Conservation (phyloP, 352 stramenopile genomes). For the Phytopythium ostracodes region DNA sequence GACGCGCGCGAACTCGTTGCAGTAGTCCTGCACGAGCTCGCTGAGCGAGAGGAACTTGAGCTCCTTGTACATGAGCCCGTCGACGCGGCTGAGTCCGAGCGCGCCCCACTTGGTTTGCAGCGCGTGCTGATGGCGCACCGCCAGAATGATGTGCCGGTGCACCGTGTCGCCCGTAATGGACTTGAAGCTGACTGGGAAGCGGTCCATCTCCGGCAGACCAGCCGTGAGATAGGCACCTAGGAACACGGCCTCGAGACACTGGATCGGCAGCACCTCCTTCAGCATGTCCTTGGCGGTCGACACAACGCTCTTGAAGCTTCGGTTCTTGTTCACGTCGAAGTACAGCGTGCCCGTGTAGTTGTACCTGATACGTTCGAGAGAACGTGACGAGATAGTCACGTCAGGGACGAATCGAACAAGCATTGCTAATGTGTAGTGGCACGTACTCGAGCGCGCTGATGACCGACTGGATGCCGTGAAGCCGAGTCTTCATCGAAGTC, state of each 20-base stretch:
- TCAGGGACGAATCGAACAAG: background rate
- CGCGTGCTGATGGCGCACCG: slow-evolving; percentile 47
- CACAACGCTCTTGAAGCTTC: slow-evolving; percentile 86
- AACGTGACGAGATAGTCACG: background rate
- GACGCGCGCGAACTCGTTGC: slow-evolving; percentile 51
- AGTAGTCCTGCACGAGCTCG: slow-evolving; percentile 70
- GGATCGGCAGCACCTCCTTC: slow-evolving; percentile 78
- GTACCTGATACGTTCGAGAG: slow-evolving; percentile 28
- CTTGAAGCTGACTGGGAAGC: slow-evolving; percentile 87
- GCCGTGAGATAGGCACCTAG: slow-evolving; percentile 77
- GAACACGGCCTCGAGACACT: slow-evolving; percentile 88
- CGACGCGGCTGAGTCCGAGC: slow-evolving; percentile 75
- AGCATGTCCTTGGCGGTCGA: slow-evolving; percentile 86
- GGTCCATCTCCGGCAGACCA: slow-evolving; percentile 56
- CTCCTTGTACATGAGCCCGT: slow-evolving; percentile 86
- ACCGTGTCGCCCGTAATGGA: slow-evolving; percentile 49
- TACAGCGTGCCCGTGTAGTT: slow-evolving; percentile 87
- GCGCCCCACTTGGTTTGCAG: slow-evolving; percentile 73
- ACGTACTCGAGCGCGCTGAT: slow-evolving; percentile 69
- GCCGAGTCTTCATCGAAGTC: slow-evolving; percentile 49
- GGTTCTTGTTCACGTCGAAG: slow-evolving; percentile 86
- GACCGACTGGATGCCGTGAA: slow-evolving; percentile 58
- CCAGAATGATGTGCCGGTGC: slow-evolving; percentile 83
- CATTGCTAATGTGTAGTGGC: background rate
- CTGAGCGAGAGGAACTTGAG: slow-evolving; percentile 75